Base-by-base conservation (phyloP, 805 yeast genomes). In the Nakazawaea anatomiae region DNA sequence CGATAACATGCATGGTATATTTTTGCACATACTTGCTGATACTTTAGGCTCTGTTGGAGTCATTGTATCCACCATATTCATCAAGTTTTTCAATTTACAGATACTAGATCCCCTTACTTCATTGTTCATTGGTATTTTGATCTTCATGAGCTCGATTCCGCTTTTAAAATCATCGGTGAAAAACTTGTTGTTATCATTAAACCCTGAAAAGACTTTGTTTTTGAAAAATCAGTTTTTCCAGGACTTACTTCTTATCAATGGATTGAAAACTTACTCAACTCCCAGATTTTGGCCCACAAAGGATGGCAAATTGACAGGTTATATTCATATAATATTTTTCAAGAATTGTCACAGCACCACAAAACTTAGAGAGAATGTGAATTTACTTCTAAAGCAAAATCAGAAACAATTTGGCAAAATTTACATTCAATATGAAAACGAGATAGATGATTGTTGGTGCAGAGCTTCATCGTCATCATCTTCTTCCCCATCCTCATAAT, bases 1-100 rank as follows among this genome's bases (percentile, higher is more conserved):
- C 55, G 83, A 79, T 57, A 92, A 92, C 64, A 87, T 92, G 95
- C 83, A 85, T 52, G 99, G 99, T 11, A 89, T 94, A 5, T 94
- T 94, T 60, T 71, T 94, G 43, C 99, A 94, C 59, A 87, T 94
- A 32, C 64, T 94, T 43, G 99, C 99, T 0, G 99, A 94, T 60
- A 91, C 98, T 0, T 71, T 94, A 40, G 99, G 99, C 0, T 92
- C 98, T 0, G 96, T 91, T 0, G 98, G 98, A 6, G 99, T 95
- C 14, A 91, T 94, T n/a, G 66, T 89, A 1, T 90, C 97, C 0
- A 92, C 99, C 0, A 50, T 89, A 5, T 68, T 94, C 39, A 87
- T 92, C 7, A 80, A 83, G 52, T 60, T 82, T 35, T 68, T 77
- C 8, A 80, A 81, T 14, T 79, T 87, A 81, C 78, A 82, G 50